Conservation (phyloP, 352 stramenopile species). For the Pythium vanterpoolii region DNA sequence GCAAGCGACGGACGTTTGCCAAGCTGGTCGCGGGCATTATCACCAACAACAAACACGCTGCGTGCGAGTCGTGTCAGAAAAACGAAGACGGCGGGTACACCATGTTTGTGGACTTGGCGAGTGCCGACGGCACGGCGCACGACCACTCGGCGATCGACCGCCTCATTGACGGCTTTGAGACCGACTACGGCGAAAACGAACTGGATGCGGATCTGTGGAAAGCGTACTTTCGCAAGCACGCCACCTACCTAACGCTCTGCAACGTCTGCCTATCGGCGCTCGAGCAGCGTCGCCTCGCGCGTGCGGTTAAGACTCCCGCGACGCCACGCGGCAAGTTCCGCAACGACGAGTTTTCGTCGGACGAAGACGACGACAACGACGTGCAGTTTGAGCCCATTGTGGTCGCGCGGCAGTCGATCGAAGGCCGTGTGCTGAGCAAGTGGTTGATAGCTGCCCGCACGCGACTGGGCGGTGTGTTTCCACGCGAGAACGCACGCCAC, state of each 20-base stretch:
- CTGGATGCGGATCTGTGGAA: slow-evolving; percentile 93
- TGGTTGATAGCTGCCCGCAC: slow-evolving; percentile 92
- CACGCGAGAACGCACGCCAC: slow-evolving; percentile 69
- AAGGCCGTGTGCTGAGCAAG: slow-evolving; percentile 93
- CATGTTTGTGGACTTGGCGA: slow-evolving; percentile 83
- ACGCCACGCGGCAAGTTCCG: slow-evolving; percentile 39
- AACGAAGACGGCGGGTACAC: slow-evolving; percentile 57
- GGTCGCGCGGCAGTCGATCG: slow-evolving; percentile 82
- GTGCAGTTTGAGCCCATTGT: slow-evolving; percentile 92
- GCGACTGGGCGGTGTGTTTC: slow-evolving; percentile 90
- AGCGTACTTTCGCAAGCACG: slow-evolving; percentile 94
- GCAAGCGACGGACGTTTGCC: slow-evolving; percentile 90
- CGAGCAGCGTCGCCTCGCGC: slow-evolving; percentile 46
- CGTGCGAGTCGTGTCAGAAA: slow-evolving; percentile 84
- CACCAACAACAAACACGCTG: slow-evolving; percentile 73
- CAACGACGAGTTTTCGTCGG: slow-evolving; percentile 91
- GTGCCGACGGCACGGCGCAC: slow-evolving; percentile 57
- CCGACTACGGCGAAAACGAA: slow-evolving; percentile 83
- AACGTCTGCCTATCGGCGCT: slow-evolving; percentile 86
- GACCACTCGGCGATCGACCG: slow-evolving; percentile 75
- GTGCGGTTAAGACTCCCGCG: slow-evolving; percentile 30
- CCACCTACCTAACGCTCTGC: slow-evolving; percentile 92
- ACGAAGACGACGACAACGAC: slow-evolving; percentile 89
- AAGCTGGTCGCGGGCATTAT: slow-evolving; percentile 87
- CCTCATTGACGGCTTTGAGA: slow-evolving; percentile 72